Evolutionary conservation across 2,329 filamentous ascomycete species (phyloP).

Genomic region (Aspergillus sp.): DNA sequence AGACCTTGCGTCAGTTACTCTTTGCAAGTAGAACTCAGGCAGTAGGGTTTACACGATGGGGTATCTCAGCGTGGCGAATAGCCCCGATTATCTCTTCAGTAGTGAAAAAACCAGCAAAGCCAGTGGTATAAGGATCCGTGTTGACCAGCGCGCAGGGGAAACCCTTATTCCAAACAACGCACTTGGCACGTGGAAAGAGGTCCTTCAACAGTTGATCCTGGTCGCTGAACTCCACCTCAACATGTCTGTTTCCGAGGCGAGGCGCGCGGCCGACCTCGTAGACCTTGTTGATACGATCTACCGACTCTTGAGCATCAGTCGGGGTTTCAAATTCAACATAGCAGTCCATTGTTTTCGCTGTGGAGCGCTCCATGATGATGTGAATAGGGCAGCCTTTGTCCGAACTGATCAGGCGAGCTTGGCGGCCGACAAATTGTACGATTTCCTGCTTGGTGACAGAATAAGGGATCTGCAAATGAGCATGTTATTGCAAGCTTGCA

Average conservation of each 20-base stretch:
- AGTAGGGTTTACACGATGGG: conserved; percentile 46
- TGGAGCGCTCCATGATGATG: conserved; percentile 58
- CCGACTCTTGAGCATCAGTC: conserved; percentile 39
- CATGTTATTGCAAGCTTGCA: conserved; percentile 3
- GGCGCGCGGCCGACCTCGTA: conserved; percentile 37
- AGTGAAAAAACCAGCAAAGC: conserved; percentile 53
- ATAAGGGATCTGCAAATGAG: conserved; percentile 46
- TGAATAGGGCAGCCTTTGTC: conserved; percentile 49
- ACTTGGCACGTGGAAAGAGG: conserved; percentile 53
- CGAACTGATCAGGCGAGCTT: conserved; percentile 38
- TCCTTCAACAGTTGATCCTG: conserved; percentile 51
- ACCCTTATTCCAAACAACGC: conserved; percentile 45
- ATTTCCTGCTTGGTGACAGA: conserved; percentile 51
- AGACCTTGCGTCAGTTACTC: conserved; percentile 1
- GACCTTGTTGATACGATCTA: conserved; percentile 36
- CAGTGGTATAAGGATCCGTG: conserved; percentile 45
- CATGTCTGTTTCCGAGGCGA: conserved; percentile 48
- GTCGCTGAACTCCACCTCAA: conserved; percentile 46
- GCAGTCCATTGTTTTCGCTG: conserved; percentile 57
- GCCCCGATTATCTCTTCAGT: conserved; percentile 50
- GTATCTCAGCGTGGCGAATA: conserved; percentile 48
- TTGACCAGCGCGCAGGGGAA: conserved; percentile 33
- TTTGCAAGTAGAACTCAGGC: not conserved
- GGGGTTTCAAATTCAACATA: conserved; percentile 47
- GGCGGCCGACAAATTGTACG: conserved; percentile 46